Base-by-base conservation (phyloP, 2,329 filamentous ascomycete genomes). In the Penicillium sp. region DNA sequence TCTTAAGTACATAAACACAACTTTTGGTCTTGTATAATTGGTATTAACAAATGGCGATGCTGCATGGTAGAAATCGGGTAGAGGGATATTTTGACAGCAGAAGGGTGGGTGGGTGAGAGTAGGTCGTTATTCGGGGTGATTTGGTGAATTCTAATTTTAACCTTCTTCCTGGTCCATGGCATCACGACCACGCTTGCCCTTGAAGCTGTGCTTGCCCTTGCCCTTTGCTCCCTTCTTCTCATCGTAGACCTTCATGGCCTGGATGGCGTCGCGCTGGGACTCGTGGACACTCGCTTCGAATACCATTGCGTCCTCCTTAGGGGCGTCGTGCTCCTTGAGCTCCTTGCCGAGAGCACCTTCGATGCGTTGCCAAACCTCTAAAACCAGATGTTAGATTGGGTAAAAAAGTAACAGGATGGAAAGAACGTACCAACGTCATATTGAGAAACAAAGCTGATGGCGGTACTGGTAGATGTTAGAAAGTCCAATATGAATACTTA, bases 291-390 rank as follows among this genome's bases (percentile, higher is more conserved):
- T 81, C 52, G 47, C 44, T 49, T 47, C 86, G 72, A 96, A 88
- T 0, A 92, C 82, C 85, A 95, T 89, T 0, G 92, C 90, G 69
- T 96, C 91, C 16, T 94, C 91, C 76, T 91, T 91, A 45, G 87
- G 84, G 0, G 85, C 80, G 2, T 83, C 78, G 65, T 89, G 89
- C 68, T 90, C 86, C 0, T 79, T 73, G 52, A 95, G 78, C 75
- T 92, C 86, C 77, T 89, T 89, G 11, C 89, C 90, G 8, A 97
- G 77, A 0, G 91, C 90, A 2, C 85, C 84, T 72, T 97, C 92
- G 47, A 96, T 95, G 16, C 92, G 80, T 65, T 88, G 77, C 75
- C 85, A 95, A 21, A 94, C 83, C 70, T 92, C 90, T 1, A 13
- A 5, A 36, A 34, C 14, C 13, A n/a, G 13, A 36, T n/a, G 13